A percentile compares a stretch with the other conserved stretches of the same genome.
Conservation (phyloP, 345 rosid species). For the Mallotus nudiflorus region DNA sequence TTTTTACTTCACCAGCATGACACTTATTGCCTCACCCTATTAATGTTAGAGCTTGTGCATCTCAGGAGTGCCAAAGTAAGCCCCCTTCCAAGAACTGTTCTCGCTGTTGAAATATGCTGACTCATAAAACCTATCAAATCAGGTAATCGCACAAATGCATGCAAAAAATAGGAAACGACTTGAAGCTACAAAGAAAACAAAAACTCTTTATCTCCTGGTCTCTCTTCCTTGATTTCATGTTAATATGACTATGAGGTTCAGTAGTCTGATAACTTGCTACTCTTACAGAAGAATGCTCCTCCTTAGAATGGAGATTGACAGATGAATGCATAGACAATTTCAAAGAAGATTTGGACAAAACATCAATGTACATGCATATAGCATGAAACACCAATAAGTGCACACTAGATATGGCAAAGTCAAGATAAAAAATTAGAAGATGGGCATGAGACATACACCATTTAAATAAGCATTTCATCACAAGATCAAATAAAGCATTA, state of each 20-base stretch:
- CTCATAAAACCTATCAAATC: conserved; percentile 11
- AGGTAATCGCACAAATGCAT: background rate
- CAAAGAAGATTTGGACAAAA: conserved; percentile 33
- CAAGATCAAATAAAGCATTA: no score
- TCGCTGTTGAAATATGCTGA: conserved; percentile 45
- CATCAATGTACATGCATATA: no score
- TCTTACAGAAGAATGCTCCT: conserved; percentile 33
- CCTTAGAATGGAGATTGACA: conserved; percentile 25
- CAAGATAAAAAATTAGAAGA: no score
- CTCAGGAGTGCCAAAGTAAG: conserved; percentile 36
- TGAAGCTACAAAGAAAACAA: no score
- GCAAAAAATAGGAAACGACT: conserved; percentile 6
- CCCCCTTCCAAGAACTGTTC: conserved; percentile 41
- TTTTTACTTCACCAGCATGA: conserved; percentile 29
- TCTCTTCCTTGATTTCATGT: conserved; percentile 31
- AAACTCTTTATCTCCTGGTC: conserved; percentile 50
- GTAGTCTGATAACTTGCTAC: conserved; percentile 17
- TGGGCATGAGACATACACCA: no score
- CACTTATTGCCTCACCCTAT: conserved; percentile 20
- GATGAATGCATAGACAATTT: conserved; percentile 39
- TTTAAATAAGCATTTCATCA: no score
- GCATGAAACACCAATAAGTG: no score
- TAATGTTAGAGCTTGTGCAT: conserved; percentile 38
- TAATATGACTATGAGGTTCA: conserved; percentile 27
- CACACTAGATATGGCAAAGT: no score